Evolutionary conservation across 345 rosid genomes (phyloP).

Genomic region (Pistacia integerrima): DNA sequence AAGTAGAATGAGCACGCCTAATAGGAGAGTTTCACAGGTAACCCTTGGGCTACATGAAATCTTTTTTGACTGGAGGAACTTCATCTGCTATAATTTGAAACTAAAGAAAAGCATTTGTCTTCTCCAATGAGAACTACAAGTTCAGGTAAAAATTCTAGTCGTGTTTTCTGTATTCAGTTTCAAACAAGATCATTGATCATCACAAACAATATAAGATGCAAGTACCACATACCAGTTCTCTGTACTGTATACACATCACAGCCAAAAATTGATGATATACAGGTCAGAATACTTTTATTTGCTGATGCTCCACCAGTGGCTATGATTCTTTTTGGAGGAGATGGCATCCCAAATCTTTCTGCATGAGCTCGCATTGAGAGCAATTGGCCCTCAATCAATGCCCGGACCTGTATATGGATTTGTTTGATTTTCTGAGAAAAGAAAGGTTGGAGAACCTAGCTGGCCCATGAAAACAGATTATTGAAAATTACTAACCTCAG

Average conservation of each 20-base stretch:
- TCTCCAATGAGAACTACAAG: neutral
- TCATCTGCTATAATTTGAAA: neutral
- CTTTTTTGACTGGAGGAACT: neutral
- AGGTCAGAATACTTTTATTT: conserved; percentile 62
- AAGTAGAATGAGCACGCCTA: neutral
- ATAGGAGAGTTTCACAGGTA: neutral
- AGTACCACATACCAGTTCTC: conserved; percentile 60
- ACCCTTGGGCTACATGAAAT: neutral
- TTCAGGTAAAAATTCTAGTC: neutral
- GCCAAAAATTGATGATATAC: conserved; percentile 73
- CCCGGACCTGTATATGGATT: conserved; percentile 60
- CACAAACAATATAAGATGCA: neutral
- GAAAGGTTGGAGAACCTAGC: neutral
- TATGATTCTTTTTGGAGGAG: conserved; percentile 80
- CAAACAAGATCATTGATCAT: neutral
- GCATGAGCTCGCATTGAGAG: conserved; percentile 87
- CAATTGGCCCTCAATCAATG: conserved; percentile 85
- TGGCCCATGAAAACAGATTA: neutral
- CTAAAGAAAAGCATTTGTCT: neutral
- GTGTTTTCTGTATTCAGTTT: neutral
- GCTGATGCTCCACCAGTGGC: conserved; percentile 96
- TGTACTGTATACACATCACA: conserved; percentile 80
- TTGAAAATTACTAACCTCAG: conserved; percentile 56
- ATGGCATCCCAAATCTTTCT: conserved; percentile 90
- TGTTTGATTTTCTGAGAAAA: neutral